Evolutionary conservation across 805 yeast species (phyloP).

Genomic region (Maudiozyma bulderi): DNA sequence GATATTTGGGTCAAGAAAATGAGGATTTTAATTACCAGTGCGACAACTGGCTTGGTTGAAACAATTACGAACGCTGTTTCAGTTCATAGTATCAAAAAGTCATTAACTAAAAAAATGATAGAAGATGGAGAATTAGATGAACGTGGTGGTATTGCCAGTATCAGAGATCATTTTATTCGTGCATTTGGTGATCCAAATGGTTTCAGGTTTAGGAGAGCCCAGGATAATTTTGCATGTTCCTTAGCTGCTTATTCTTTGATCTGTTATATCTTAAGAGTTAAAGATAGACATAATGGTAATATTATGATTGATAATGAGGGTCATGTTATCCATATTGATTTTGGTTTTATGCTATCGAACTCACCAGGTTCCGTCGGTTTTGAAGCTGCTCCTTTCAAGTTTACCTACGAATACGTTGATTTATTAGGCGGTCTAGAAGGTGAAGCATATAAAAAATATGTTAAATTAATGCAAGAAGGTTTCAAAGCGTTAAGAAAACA

Average conservation of each 20-base stretch:
- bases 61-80: conserved; percentile 93
- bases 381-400: conserved; percentile 94
- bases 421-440: conserved; percentile 72
- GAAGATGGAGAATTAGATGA: conserved; percentile 54
- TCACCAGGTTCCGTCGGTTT: conserved; percentile 96
- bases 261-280: conserved; percentile 82
- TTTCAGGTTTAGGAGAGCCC: conserved; percentile 57
- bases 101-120: conserved; percentile 67
- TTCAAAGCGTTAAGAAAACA: conserved; percentile 66
- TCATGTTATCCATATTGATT: conserved; percentile 89
- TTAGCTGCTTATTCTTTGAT: conserved; percentile 88
- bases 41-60: conserved; percentile 86
- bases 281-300: conserved; percentile 95
- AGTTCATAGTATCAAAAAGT: conserved; percentile 88
- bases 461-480: conserved; percentile 54
- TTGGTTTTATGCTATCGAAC: conserved; percentile 85
- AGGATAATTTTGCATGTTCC: conserved; percentile 74
- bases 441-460: conserved; percentile 50
- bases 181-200: conserved; percentile 61
- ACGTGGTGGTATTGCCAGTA: conserved; percentile 55
- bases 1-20: conserved; percentile 87
- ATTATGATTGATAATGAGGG: conserved; percentile 95
- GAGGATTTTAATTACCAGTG: conserved; percentile 86
- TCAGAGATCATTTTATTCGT: conserved; percentile 68
- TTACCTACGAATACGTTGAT: conserved; percentile 83